Base-by-base conservation (phyloP, 2,329 filamentous ascomycete genomes). In the Elsinoe batatas region DNA sequence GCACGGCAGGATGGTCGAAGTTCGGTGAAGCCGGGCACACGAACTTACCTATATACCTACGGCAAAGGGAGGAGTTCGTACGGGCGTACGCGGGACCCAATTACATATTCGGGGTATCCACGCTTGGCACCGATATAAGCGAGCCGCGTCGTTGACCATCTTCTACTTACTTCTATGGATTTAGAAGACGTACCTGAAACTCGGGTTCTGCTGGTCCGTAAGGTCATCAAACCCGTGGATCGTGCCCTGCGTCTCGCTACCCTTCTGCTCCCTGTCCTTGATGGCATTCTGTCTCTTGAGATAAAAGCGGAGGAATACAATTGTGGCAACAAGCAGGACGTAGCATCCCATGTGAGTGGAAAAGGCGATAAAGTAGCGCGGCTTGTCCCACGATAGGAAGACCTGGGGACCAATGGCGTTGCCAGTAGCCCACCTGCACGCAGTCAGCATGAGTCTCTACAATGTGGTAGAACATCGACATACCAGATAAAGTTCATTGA, bases 311-410 rank as follows among this genome's bases (percentile, higher is more conserved):
- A 75, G 62, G 15, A 68, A 67, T 3, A 75, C 53, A 32, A 59
- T 58, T 3, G 56, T 53, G 17, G 57, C 20, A 1, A 75, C 68
- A n/a, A 73, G 64, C 12, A 71, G 60, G 10, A 67, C 70, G 66
- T 88, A 88, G 69, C 85, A 88, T 12, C 80, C 84, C 7, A 88
- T 72, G 62, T 88, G 84, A 1, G 82, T 83, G 5, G 81, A 75
- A 58, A 87, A 86, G 1, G 85, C 85, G 58, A 81, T 85, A 63
- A 83, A 81, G 67, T 88, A 88, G 7, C 79, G 74, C 0, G 85
- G 84, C 0, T 72, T 74, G 63, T 88, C 80, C 64, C 73, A 72
- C 15, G 71, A 69, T 6, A 82, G 74, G 69, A 85, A 86, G 0
- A 85, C 80, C 64, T 85, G 82, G 0, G 83, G 82, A 0, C 80